Percentiles rank a stretch among this genome's conserved stretches.
Evolutionary conservation across 2,329 filamentous ascomycete genomes (phyloP).

Genomic region (Fusarium penzigii): DNA sequence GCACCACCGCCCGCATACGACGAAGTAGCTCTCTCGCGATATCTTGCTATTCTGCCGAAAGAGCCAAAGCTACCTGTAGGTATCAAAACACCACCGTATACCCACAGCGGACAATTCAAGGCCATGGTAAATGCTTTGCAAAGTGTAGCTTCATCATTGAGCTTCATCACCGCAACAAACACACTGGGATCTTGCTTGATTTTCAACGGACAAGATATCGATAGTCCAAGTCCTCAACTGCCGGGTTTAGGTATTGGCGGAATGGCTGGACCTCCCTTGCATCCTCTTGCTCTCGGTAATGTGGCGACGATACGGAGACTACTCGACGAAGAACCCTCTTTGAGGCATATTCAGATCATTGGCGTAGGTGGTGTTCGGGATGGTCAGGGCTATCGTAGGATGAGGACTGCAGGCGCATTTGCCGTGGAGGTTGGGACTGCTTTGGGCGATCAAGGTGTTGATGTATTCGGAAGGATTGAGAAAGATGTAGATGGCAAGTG

Average conservation of each 20-base stretch:
- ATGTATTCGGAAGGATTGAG: conserved; percentile 62
- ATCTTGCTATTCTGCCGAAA: conserved; percentile 51
- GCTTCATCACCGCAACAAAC: conserved; percentile 75
- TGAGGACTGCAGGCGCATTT: conserved; percentile 65
- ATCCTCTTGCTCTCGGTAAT: conserved; percentile 74
- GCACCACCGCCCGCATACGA: conserved; percentile 73
- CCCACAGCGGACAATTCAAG: conserved; percentile 65
- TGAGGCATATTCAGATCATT: conserved; percentile 63
- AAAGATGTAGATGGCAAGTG: conserved; percentile 22
- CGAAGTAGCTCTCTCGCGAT: conserved; percentile 48
- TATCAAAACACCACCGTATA: conserved; percentile 77
- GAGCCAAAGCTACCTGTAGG: conserved; percentile 49
- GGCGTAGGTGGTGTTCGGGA: conserved; percentile 75
- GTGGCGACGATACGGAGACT: conserved; percentile 65
- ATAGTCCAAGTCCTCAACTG: conserved; percentile 42
- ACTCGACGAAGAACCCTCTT: conserved; percentile 50
- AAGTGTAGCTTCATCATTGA: conserved; percentile 40
- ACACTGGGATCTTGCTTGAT: conserved; percentile 69
- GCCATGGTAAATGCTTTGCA: conserved; percentile 54
- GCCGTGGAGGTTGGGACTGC: conserved; percentile 71
- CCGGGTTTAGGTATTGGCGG: conserved; percentile 65
- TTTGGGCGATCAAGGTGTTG: conserved; percentile 62
- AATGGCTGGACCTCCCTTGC: conserved; percentile 70
- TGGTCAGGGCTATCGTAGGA: conserved; percentile 60
- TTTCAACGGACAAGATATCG: conserved; percentile 35